phyloP scores from a whole-genome alignment of 441 rosid species.

The Erodium moschatum region DNA sequence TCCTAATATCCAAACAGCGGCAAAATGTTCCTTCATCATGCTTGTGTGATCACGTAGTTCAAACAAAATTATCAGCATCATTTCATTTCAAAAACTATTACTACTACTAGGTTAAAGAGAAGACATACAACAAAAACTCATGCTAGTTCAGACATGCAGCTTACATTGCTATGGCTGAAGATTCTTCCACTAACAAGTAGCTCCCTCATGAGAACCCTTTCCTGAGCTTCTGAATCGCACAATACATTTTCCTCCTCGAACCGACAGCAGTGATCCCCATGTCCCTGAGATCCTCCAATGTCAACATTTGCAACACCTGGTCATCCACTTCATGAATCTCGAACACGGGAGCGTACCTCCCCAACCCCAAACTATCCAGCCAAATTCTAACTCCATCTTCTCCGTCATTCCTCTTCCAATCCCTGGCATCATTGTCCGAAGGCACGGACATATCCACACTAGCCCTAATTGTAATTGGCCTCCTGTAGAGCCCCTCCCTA shows the following conservation, averaged over 20 bases:
- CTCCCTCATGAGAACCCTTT: slow-evolving; percentile 41
- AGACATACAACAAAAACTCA: not conserved
- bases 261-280: slow-evolving; percentile 73
- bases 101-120: slow-evolving; percentile 3
- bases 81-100: not conserved
- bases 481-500: slow-evolving; percentile 19
- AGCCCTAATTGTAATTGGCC: not conserved
- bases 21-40: slow-evolving; percentile 1
- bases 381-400: slow-evolving; percentile 46
- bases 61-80: slow-evolving; percentile 2
- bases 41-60: not conserved
- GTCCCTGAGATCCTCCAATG: slow-evolving; percentile 64
- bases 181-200: not conserved
- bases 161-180: slow-evolving; percentile 9
- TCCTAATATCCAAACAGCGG: not conserved
- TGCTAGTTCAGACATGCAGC: slow-evolving; percentile 4
- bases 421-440: slow-evolving; percentile 24
- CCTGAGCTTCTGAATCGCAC: slow-evolving; percentile 57
- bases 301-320: slow-evolving; percentile 52
- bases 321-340: slow-evolving; percentile 67
- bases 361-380: slow-evolving; percentile 53
- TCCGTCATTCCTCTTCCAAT: slow-evolving; percentile 24
- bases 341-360: slow-evolving; percentile 60
- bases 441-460: slow-evolving; percentile 23
- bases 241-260: slow-evolving; percentile 50